Conservation (phyloP, 164 flowering plant genomes). For the Annona cherimola region DNA sequence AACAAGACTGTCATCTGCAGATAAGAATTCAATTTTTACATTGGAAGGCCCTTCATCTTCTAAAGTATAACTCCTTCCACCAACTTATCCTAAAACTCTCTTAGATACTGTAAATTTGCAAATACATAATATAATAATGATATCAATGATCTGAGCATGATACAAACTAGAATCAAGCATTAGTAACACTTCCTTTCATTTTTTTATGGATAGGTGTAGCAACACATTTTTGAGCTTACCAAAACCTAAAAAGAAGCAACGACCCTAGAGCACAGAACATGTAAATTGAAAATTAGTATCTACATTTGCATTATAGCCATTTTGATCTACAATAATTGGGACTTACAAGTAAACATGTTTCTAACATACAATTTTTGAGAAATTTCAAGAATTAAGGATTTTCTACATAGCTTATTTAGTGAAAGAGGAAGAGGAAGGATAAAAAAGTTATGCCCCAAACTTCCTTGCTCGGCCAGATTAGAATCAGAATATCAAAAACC, state of each 20-base stretch:
- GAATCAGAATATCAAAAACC: too few species aligned
- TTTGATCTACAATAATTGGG: slow-evolving; percentile 69
- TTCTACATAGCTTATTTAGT: too few species aligned
- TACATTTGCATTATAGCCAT: slow-evolving; percentile 86
- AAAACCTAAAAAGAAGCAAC: not conserved
- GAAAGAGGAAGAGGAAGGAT: too few species aligned
- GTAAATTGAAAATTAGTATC: slow-evolving; percentile 91
- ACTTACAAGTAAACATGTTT: slow-evolving; percentile 40
- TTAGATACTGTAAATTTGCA: slow-evolving; percentile 84
- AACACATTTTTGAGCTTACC: not conserved
- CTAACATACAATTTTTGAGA: too few species aligned
- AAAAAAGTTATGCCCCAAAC: too few species aligned
- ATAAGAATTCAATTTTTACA: slow-evolving; percentile 72
- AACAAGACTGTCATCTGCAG: slow-evolving; percentile 45
- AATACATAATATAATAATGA: slow-evolving; percentile 1
- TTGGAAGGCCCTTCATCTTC: slow-evolving; percentile 77
- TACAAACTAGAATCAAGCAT: too few species aligned
- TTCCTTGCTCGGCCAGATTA: too few species aligned
- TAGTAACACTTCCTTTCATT: too few species aligned
- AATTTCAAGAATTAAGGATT: too few species aligned
- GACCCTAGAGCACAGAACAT: slow-evolving; percentile 48
- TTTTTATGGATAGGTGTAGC: not conserved
- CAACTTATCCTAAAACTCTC: slow-evolving; percentile 81
- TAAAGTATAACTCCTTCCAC: slow-evolving; percentile 71
- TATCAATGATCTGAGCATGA: not conserved